Base-by-base conservation (phyloP, 805 yeast genomes). In the Pichia californica region DNA sequence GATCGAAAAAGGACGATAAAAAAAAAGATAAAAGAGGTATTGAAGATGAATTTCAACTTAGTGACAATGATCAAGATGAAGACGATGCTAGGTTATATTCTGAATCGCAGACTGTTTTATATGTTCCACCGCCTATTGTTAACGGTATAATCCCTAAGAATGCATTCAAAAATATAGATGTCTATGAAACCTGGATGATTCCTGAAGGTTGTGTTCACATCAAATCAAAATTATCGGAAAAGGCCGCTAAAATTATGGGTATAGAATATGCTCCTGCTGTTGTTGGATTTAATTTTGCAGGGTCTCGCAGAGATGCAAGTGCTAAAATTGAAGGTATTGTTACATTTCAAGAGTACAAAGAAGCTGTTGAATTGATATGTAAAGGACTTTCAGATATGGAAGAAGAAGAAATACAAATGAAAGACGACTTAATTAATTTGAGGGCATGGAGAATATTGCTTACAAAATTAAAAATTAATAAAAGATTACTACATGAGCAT, bases 211-310 rank as follows among this genome's bases (percentile, higher is more conserved):
- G 86, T 8, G 73, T 67, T 10, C 74, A 86, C 42, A 64, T 88
- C 6, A 66, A 71, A 6, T 62, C 75, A 52, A 71, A 74, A 31
- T 61, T 71, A 44, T 77, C 84, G 0, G 77, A 74, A 31, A 70
- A 69, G 38, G 96, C 98, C 0, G 95, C 95, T 0, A 74, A 73
- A 45, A 56, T 79, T 1, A 54, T 89, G 10, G 77, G 74, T 0
- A 71, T 91, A 7, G 95, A 87, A 51, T 88, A 71, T 65, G 97
- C 95, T 0, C 81, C 78, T 38, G 98, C 97, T 0, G 89, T 88
- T 2, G 81, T 82, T 2, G 87, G 89, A 0, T 91, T 93, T 64
- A 93, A 87, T 44, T 93, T 85, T 62, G 52, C 51, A 3, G 55
- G 57, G 1, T 73, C 70, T 25, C 58, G 69, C 34, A 46, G 52